Evolutionary conservation across 1,139 yeast genomes (phyloP).

Genomic region (Diutina neorugosa): DNA sequence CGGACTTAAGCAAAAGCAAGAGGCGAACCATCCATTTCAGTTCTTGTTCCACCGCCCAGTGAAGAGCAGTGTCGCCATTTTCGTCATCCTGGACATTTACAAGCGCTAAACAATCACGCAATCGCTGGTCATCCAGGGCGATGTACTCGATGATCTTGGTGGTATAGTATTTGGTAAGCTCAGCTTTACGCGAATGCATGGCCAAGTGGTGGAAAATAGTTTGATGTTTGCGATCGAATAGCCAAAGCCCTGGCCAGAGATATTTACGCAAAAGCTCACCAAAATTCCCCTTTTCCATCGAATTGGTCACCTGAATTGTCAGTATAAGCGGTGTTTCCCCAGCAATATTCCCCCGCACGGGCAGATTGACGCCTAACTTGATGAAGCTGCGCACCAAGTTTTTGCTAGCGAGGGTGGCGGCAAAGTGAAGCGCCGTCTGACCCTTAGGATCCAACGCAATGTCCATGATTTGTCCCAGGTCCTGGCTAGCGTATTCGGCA

Average conservation of each 20-base stretch:
- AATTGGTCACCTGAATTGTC: constrained; percentile 29
- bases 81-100: constrained; percentile 39
- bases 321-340: constrained; percentile 34
- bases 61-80: constrained; percentile 82
- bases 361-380: constrained; percentile 24
- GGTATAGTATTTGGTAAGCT: constrained; percentile 50
- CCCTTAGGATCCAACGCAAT: constrained; percentile 30
- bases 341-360: constrained; percentile 26
- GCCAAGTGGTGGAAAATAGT: constrained; percentile 28
- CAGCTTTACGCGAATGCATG: constrained; percentile 19
- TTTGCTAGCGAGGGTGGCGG: constrained; percentile 30
- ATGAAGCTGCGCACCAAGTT: constrained; percentile 26
- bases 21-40: constrained; percentile 72
- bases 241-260: constrained; percentile 28
- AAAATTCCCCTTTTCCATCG: constrained; percentile 35
- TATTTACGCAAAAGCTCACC: constrained; percentile 19
- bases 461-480: constrained; percentile 12
- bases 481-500: constrained; percentile 5
- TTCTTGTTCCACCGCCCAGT: constrained; percentile 84
- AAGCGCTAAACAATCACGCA: not conserved
- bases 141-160: constrained; percentile 53
- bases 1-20: constrained; percentile 78
- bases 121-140: not conserved
- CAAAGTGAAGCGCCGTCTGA: constrained; percentile 36
- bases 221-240: constrained; percentile 22